phyloP scores from a whole-genome alignment of 202 grass and related monocot genomes.

The Eragrostis tef region DNA sequence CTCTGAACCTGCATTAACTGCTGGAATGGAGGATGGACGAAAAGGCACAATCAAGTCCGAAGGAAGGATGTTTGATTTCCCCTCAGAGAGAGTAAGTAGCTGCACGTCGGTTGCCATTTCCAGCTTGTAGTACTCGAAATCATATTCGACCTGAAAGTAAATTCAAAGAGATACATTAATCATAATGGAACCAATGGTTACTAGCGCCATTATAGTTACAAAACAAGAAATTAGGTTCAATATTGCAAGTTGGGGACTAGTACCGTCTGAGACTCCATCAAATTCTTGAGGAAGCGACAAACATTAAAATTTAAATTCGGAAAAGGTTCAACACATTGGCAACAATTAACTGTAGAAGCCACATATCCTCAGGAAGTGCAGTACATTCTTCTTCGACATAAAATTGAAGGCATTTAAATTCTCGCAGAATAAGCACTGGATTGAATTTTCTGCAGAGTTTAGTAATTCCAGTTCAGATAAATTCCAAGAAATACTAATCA shows the following conservation, averaged over 20 bases:
- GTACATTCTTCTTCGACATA: neutral
- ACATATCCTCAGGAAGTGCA: neutral
- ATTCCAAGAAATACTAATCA: neutral
- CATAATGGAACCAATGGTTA: neutral
- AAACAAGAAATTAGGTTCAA: constrained; percentile 18
- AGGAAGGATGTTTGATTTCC: constrained; percentile 87
- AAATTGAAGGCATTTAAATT: neutral
- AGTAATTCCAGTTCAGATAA: neutral
- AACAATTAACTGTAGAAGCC: neutral
- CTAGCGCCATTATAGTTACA: neutral
- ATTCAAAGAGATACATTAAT: neutral
- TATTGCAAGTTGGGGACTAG: constrained; percentile 13
- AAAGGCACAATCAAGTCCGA: constrained; percentile 86
- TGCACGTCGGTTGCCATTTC: constrained; percentile 92
- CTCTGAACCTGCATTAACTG: constrained; percentile 48
- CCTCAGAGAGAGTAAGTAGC: constrained; percentile 78
- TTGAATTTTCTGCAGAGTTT: neutral
- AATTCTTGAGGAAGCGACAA: constrained; percentile 54
- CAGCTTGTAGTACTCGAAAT: constrained; percentile 96
- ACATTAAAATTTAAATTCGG: neutral
- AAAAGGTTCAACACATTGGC: neutral
- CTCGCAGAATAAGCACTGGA: neutral
- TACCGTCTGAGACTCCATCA: constrained; percentile 84
- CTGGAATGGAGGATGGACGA: constrained; percentile 57
- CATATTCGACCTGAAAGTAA: constrained; percentile 78